A percentile compares a stretch with the other conserved stretches of the same genome.
These are phyloP conservation scores for Zygnema cylindricum DNA, from an alignment of 139 green algal genomes.

Conservation along the genomic window DNA sequence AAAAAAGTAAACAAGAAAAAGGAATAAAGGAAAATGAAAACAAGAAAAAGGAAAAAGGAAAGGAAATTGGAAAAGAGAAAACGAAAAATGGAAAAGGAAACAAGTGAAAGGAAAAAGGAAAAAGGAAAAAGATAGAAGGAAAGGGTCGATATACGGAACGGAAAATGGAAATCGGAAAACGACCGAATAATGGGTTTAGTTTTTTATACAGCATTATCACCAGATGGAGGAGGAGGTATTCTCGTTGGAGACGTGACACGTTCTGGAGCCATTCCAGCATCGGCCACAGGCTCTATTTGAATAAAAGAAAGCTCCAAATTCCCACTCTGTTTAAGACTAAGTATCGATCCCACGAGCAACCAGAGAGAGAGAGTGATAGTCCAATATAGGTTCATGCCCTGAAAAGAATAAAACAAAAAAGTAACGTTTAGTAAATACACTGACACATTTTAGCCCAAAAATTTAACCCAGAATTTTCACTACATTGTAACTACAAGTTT, in stretches of 20 bases:
- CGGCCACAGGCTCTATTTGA: slow-evolving; percentile 17
- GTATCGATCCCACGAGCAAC: background rate
- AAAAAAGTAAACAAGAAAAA: too few relatives aligned
- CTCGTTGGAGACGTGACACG: background rate
- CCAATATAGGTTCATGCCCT: slow-evolving; percentile 16
- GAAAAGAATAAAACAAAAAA: background rate
- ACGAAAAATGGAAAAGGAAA: background rate
- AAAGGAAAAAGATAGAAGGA: too few relatives aligned
- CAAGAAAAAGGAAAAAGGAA: too few relatives aligned
- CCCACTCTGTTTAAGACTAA: slow-evolving; percentile 29
- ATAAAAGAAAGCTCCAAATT: slow-evolving; percentile 6
- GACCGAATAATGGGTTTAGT: background rate
- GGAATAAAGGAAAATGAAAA: too few relatives aligned
- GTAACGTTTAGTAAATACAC: background rate
- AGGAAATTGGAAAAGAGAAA: background rate
- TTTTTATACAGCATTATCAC: background rate
- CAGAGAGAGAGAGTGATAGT: background rate
- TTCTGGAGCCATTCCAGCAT: background rate
- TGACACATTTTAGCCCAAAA: background rate
- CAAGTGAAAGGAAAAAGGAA: background rate
- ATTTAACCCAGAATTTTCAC: background rate
- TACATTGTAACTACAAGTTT: background rate
- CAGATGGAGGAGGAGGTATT: background rate
- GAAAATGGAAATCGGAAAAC: background rate
- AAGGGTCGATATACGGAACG: too few relatives aligned